Conservation (phyloP, 768 basidiomycete genomes). For the Podaxis rugospora region DNA sequence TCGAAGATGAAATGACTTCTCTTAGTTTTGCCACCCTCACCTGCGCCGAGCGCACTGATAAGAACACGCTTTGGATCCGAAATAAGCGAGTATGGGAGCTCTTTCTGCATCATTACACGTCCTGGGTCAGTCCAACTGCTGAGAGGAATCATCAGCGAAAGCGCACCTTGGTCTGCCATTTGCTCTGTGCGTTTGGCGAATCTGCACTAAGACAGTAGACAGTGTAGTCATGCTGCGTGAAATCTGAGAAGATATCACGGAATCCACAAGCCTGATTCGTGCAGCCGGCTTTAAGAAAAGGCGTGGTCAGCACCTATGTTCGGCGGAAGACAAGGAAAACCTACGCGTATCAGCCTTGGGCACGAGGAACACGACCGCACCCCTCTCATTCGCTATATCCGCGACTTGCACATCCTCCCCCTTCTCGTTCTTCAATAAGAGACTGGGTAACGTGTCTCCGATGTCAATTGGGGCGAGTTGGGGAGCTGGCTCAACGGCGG, state of each 20-base stretch:
- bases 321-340: not conserved
- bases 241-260: slow-evolving; percentile 78
- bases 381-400: slow-evolving; percentile 60
- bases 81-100: slow-evolving; percentile 79
- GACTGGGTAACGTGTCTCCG: slow-evolving; percentile 69
- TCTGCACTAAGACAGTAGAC: slow-evolving; percentile 88
- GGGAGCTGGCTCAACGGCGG: slow-evolving; percentile 14
- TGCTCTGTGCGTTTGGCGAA: slow-evolving; percentile 64
- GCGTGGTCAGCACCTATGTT: not conserved
- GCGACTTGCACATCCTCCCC: slow-evolving; percentile 71
- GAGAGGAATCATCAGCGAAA: not conserved
- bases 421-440: slow-evolving; percentile 82
- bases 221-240: slow-evolving; percentile 59
- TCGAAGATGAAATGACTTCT: slow-evolving; percentile 93
- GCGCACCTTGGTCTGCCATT: slow-evolving; percentile 83
- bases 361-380: slow-evolving; percentile 78
- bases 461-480: slow-evolving; percentile 47
- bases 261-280: slow-evolving; percentile 92
- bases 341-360: slow-evolving; percentile 83
- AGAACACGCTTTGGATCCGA: slow-evolving; percentile 84
- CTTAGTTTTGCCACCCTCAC: slow-evolving; percentile 76
- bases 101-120: slow-evolving; percentile 48
- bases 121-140: not conserved
- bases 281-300: slow-evolving; percentile 62
- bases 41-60: slow-evolving; percentile 80